These are phyloP conservation scores for Puccinia hordei DNA, from an alignment of 1,284 basidiomycete genomes.

Conservation along the genomic window DNA sequence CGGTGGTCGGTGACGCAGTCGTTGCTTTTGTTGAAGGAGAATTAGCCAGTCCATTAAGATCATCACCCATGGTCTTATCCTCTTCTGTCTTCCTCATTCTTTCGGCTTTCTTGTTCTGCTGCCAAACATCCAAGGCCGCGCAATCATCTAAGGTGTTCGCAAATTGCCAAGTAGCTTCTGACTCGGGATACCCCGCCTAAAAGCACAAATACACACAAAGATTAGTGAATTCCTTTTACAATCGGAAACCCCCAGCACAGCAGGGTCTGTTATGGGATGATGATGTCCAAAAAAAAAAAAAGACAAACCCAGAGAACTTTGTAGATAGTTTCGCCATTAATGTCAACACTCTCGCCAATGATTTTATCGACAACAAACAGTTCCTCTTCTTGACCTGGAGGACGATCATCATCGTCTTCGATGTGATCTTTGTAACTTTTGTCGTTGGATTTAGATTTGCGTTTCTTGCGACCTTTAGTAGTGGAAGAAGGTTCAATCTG, in stretches of 20 bases:
- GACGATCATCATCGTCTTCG: neutral
- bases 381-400: slow-evolving; percentile 11
- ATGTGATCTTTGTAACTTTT: neutral
- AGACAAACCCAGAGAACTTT: slow-evolving; percentile 43
- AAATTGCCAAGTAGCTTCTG: slow-evolving; percentile 41
- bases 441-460: neutral
- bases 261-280: no score
- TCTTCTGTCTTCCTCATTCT: neutral
- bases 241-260: neutral
- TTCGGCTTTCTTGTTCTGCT: neutral
- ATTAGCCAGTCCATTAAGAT: neutral
- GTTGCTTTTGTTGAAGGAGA: no score
- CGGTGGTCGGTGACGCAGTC: no score
- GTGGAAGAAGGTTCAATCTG: neutral
- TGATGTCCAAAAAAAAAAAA: no score
- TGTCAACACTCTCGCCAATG: slow-evolving; percentile 38
- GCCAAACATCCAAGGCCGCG: slow-evolving; percentile 35
- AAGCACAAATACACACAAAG: neutral
- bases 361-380: slow-evolving; percentile 40
- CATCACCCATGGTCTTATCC: neutral
- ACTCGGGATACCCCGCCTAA: slow-evolving; percentile 40
- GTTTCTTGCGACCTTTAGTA: slow-evolving; percentile 16
- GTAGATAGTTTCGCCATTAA: slow-evolving; percentile 30
- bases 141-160: slow-evolving; percentile 41
- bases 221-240: no score